These are phyloP conservation scores for Cadophora sp. DNA, from an alignment of 2,329 filamentous ascomycete genomes.

Conservation along the genomic window DNA sequence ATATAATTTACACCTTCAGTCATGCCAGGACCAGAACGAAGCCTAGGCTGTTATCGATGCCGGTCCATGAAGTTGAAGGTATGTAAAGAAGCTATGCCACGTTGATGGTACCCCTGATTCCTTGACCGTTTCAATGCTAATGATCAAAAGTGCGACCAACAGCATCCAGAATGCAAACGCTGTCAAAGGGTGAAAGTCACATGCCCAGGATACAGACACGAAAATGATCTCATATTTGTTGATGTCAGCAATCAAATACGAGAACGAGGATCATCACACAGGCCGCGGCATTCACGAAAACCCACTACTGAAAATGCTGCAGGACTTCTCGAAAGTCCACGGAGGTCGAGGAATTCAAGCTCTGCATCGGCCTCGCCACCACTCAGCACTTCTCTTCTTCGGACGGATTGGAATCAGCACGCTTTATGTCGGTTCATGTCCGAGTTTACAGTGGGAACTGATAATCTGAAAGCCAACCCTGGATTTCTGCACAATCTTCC, in stretches of 20 bases:
- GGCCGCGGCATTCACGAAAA: background rate
- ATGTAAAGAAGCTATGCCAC: background rate
- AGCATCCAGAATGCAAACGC: constrained; percentile 5
- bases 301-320: background rate
- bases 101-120: background rate
- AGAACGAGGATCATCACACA: constrained; percentile 1
- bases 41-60: constrained; percentile 12
- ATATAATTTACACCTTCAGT: background rate
- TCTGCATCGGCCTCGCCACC: background rate
- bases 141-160: background rate
- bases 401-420: constrained; percentile 10
- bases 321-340: background rate
- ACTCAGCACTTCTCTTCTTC: no score
- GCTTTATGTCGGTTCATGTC: constrained; percentile 12
- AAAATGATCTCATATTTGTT: constrained; percentile 9
- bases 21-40: constrained; percentile 16
- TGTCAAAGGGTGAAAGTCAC: constrained; percentile 8
- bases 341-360: background rate
- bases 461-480: background rate
- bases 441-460: constrained; percentile 1
- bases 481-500: constrained; percentile 11
- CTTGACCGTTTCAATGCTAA: background rate
- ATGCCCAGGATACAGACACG: constrained; percentile 9
- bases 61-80: constrained; percentile 17
- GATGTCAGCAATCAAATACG: constrained; percentile 12